A percentile compares a stretch with the other conserved stretches of the same genome.
Conservation (phyloP, 176 grass and related monocot species). For the Phyllostachys edulis region DNA sequence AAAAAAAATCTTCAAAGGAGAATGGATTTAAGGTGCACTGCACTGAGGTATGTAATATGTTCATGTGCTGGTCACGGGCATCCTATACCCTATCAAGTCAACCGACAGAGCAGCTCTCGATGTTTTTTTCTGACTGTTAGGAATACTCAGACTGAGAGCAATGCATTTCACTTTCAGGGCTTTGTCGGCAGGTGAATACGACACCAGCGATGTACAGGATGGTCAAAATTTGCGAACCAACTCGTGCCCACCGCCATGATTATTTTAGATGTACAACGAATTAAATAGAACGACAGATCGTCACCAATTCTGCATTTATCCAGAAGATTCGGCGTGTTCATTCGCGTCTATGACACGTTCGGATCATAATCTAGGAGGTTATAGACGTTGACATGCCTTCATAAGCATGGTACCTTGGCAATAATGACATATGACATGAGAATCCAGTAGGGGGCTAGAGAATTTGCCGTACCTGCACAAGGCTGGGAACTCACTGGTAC, state of each 20-base stretch:
- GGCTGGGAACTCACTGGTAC: neutral
- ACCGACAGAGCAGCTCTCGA: neutral
- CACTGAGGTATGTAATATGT: neutral
- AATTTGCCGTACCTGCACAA: neutral
- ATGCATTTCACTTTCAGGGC: conserved; percentile 8
- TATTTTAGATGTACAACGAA: neutral
- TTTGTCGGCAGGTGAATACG: conserved; percentile 37
- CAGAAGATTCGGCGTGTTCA: neutral
- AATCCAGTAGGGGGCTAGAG: neutral
- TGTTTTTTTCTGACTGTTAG: neutral
- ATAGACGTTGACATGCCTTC: conserved; percentile 10
- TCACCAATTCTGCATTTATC: neutral
- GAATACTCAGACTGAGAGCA: neutral
- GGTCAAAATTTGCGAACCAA: conserved; percentile 8
- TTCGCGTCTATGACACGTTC: neutral
- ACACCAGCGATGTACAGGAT: neutral
- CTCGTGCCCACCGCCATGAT: neutral
- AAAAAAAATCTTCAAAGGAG: neutral
- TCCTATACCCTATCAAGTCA: neutral
- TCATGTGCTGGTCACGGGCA: neutral
- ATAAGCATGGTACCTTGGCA: neutral
- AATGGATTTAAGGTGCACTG: neutral
- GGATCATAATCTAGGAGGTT: neutral
- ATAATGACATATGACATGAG: conserved; percentile 2
- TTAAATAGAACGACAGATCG: neutral